Base-by-base conservation (phyloP, 345 rosid genomes). In the Citrus sp. region DNA sequence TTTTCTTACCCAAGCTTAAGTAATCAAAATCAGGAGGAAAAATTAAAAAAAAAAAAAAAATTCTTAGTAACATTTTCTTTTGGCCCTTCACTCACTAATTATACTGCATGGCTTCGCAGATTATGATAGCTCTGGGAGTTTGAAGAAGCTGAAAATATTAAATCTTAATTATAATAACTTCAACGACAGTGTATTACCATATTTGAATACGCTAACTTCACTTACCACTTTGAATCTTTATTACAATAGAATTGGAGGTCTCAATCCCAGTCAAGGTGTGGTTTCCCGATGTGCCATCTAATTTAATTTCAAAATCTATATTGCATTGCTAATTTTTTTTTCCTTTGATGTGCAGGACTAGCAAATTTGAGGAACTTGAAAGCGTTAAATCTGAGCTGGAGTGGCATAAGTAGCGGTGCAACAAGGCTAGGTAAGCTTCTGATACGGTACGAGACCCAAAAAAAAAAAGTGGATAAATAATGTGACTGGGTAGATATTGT, bases 191-290 rank as follows among this genome's bases (percentile, higher is more conserved):
- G 28, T 27, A 14, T 70, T 49, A 7, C 3, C 59, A 3, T 27
- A 16, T 28, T 49, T 70, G 6, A 49, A 21, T 49, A 4, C 7
- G 1, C 37, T 49, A 70, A 27, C 40, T 49, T 49, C 74, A 13
- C 38, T 70, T 70, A 35, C 37, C 7, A 35, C 37, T 35, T 35
- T 70, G 61, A 49, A 10, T 9, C 61, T 70, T 70, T 0, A 0
- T 0, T 1, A 0, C 0, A 70, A 49, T 49, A 1, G 3, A 7
- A 18, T 42, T 16, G 14, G 3, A 27, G 37, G 8, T 70, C 21
- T 49, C 18, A 27, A 49, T 18, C 2, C 59, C 7, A 49, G 19
- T 4, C 38, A 2, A 28, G 60, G 60, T 70, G 30, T 28, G 21
- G 3, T 65, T 18, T 32, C 16, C 14, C 49, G 49, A 42, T 42